phyloP scores from a whole-genome alignment of 352 stramenopile genomes.

The Globisporangium carolinianum region DNA sequence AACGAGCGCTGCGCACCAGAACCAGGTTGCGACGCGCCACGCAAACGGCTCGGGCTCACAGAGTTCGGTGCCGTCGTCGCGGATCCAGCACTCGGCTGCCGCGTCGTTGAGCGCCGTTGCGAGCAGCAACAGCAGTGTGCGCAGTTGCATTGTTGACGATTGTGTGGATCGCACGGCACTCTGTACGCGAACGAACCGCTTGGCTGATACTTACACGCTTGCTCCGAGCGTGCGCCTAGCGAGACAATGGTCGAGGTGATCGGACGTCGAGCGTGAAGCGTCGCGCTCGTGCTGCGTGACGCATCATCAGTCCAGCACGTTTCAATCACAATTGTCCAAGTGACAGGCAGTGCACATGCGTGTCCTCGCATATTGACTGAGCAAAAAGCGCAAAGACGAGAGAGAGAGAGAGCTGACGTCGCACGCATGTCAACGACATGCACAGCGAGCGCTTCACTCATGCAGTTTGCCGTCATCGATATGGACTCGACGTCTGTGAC shows the following conservation, averaged over 20 bases:
- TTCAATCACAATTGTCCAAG: too few relatives aligned
- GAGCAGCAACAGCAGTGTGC: neutral
- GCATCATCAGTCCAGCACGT: too few relatives aligned
- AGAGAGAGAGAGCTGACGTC: too few relatives aligned
- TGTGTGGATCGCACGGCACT: too few relatives aligned
- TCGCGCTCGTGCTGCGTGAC: neutral
- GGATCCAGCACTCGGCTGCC: constrained; percentile 49
- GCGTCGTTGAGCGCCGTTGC: neutral
- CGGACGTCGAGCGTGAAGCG: neutral
- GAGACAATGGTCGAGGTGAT: neutral
- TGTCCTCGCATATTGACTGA: too few relatives aligned
- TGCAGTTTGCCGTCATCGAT: too few relatives aligned
- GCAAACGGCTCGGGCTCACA: constrained; percentile 39
- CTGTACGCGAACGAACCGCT: too few relatives aligned
- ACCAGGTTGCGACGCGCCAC: constrained; percentile 52
- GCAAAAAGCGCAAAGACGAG: too few relatives aligned
- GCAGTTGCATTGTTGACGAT: neutral
- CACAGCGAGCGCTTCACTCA: too few relatives aligned
- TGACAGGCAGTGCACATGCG: too few relatives aligned
- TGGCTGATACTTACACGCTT: neutral
- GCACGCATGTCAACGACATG: too few relatives aligned
- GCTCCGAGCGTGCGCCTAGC: neutral
- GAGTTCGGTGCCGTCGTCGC: constrained; percentile 44
- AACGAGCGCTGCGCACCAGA: constrained; percentile 57
- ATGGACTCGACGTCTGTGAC: too few relatives aligned